These are phyloP conservation scores for Phaeomoniella chlamydospora DNA, from an alignment of 2,329 filamentous ascomycete species.

Conservation along the genomic window DNA sequence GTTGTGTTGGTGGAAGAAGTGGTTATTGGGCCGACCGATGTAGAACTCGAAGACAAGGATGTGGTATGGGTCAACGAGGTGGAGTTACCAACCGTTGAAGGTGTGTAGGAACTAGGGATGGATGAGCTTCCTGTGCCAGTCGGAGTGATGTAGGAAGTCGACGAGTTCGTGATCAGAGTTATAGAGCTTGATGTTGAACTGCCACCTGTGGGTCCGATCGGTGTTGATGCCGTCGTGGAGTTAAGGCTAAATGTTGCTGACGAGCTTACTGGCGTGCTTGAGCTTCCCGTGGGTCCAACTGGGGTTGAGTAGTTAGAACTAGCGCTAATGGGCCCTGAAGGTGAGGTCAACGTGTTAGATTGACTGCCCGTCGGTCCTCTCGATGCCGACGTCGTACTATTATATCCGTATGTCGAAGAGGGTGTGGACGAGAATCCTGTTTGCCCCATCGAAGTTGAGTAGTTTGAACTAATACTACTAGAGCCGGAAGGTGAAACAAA, in stretches of 20 bases:
- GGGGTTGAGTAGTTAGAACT: neutral
- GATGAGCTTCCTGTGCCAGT: neutral
- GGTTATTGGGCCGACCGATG: no score
- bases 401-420: neutral
- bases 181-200: neutral
- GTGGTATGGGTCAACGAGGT: no score
- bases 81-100: no score
- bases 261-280: neutral
- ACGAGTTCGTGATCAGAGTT: neutral
- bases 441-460: no score
- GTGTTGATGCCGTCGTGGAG: neutral
- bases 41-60: neutral
- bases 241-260: neutral
- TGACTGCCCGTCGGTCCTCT: neutral
- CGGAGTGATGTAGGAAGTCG: neutral
- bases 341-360: no score
- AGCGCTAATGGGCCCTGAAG: neutral
- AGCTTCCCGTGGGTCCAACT: neutral
- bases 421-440: neutral
- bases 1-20: no score
- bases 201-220: neutral
- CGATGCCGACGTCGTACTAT: neutral
- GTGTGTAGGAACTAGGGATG: neutral
- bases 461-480: no score
- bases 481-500: no score